These are phyloP conservation scores for Xylariaceae sp. DNA, from an alignment of 2,329 filamentous ascomycete genomes.

Conservation along the genomic window DNA sequence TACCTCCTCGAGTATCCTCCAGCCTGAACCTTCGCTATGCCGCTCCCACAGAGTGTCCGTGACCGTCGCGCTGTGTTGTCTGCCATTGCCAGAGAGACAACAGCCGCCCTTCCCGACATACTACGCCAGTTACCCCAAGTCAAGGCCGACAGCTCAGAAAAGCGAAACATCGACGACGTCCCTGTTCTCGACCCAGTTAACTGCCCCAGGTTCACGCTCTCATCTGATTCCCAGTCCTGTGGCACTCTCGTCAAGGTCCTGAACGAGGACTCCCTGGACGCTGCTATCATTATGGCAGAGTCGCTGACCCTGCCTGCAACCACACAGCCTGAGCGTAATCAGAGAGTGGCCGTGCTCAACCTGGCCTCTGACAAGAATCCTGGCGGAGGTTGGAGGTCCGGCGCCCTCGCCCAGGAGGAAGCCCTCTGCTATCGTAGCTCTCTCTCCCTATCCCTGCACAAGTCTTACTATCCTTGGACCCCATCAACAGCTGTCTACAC, in stretches of 20 bases:
- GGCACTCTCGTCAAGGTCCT: conserved; percentile 53
- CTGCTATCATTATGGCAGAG: conserved; percentile 52
- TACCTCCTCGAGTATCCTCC: background rate
- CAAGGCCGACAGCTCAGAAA: conserved; percentile 47
- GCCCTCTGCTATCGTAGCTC: conserved; percentile 62
- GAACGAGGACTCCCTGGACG: conserved; percentile 64
- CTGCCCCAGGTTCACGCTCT: conserved; percentile 50
- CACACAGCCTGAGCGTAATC: conserved; percentile 12
- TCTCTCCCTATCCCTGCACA: conserved; percentile 47
- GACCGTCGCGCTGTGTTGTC: conserved; percentile 43
- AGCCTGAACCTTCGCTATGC: conserved; percentile 11
- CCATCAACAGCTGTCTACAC: conserved; percentile 40
- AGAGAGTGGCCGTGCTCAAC: conserved; percentile 60
- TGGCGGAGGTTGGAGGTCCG: conserved; percentile 61
- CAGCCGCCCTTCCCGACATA: conserved; percentile 53
- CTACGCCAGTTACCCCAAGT: conserved; percentile 52
- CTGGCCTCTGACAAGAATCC: conserved; percentile 58
- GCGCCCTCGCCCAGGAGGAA: conserved; percentile 65
- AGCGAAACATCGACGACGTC: conserved; percentile 46
- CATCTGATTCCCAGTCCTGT: background rate
- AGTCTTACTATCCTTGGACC: conserved; percentile 35
- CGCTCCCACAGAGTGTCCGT: conserved; percentile 14
- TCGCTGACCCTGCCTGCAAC: conserved; percentile 5
- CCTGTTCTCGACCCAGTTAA: conserved; percentile 48
- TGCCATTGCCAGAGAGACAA: conserved; percentile 55